Base-by-base conservation (phyloP, 2,329 filamentous ascomycete genomes). In the Nigrograna mackinnonii region DNA sequence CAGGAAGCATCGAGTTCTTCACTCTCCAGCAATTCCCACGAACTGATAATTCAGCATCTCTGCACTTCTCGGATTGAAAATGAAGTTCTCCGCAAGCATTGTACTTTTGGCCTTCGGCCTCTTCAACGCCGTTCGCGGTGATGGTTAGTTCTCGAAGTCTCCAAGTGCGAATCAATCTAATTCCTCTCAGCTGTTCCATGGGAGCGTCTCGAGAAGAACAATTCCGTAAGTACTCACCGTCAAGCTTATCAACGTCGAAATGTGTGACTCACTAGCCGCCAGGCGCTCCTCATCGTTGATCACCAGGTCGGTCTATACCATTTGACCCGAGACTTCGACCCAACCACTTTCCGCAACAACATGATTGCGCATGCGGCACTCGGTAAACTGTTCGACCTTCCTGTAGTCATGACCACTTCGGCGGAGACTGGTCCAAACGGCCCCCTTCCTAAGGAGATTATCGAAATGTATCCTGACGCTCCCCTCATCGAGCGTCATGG, bases 351-450 rank as follows among this genome's bases (percentile, higher is more conserved):
- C 74, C 77, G 79, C 47, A 79, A 85, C 61, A 81, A 81, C 64
- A 82, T 89, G 49, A 69, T 87, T 31, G 86, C 83, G 1, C 86
- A 89, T 52, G 79, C 85, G 14, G 79, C 79, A 5, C 62, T 89
- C 2, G 86, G 80, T 42, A 79, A 83, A 40, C 68, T 83, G 41
- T 91, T 90, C 58, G 69, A 84, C 56, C 62, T 89, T 3, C 86
- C 87, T 4, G 80, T 85, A 5, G 74, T 91, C 44, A 66, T 91
- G 72, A 87, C 84, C 7, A 86, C 83, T 4, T 89, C 85, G 5
- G 83, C 85, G 4, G 78, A 89, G 55, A 70, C 66, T 31, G 86
- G 86, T 4, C 86, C 86, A 36, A 91, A 90, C 61, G 86, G 87
- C 2, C 82, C 79, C 1, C 70, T 90, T 1, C 83, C 85, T 7